Conservation (phyloP, 2,329 filamentous ascomycete genomes). For the Arachnopeziza araneosa region DNA sequence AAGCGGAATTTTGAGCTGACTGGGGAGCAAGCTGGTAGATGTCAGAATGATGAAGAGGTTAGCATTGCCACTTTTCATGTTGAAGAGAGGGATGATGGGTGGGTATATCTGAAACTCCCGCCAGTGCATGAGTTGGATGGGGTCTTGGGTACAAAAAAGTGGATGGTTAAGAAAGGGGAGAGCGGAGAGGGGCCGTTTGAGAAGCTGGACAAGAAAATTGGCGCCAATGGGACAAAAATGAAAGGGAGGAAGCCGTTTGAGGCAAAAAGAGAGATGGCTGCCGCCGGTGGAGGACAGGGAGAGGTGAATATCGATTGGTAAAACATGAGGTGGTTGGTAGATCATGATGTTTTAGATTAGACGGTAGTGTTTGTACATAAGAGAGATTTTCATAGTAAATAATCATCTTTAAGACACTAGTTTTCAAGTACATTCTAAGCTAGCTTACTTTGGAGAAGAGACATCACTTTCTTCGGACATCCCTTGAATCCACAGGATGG, state of each 20-base stretch:
- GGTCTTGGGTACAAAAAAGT: slow-evolving; percentile 71
- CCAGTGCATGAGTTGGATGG: slow-evolving; percentile 75
- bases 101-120: slow-evolving; percentile 75
- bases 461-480: too few species aligned
- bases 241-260: slow-evolving; percentile 25
- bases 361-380: background rate
- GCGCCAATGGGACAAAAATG: slow-evolving; percentile 22
- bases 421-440: too few species aligned
- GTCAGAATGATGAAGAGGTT: slow-evolving; percentile 67
- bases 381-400: too few species aligned
- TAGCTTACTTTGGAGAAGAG: too few species aligned
- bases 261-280: slow-evolving; percentile 15
- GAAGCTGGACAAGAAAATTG: slow-evolving; percentile 28
- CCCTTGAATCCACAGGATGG: too few species aligned
- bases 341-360: background rate
- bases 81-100: slow-evolving; percentile 69
- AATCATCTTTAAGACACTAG: too few species aligned
- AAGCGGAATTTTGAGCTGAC: slow-evolving; percentile 83
- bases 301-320: slow-evolving; percentile 27
- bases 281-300: slow-evolving; percentile 15
- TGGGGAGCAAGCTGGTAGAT: slow-evolving; percentile 59
- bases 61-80: slow-evolving; percentile 79
- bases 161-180: slow-evolving; percentile 72
- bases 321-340: background rate
- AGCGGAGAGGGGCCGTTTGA: slow-evolving; percentile 32